Base-by-base conservation (phyloP, 768 basidiomycete species). In the Amanita fuliginea region DNA sequence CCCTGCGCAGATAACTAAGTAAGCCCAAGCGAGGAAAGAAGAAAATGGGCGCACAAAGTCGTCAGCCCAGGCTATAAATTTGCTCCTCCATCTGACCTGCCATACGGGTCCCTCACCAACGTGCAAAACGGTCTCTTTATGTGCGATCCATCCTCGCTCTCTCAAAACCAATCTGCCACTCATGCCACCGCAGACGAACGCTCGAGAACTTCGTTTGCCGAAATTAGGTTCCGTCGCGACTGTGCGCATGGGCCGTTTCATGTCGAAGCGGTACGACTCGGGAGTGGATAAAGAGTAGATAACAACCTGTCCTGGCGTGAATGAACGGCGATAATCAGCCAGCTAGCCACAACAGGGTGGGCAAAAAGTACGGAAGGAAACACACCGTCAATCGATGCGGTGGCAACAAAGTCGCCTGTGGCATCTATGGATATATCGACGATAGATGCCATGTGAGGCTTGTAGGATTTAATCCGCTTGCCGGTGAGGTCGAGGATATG, bases 141-240 rank as follows among this genome's bases (percentile, higher is more conserved):
- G 88, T 0, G 95, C 93, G 1, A 97, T 67, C 94, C 96, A 97
- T 5, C 93, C 89, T 61, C 96, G 97, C 70, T 97, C 95, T 54
- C 87, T 80, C 56, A 96, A 58, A n/a, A 88, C 71, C 22, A 99
- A 68, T 18, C 74, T 80, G 3, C 96, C 95, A 0, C 89, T 85
- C 75, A 95, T 75, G 7, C 96, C 96, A 18, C 95, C 96, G 49
- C 86, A 90, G 9, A 96, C 86, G 56, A 96, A 84, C 0, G 86
- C 77, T 18, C 90, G 75, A 6, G 86, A 78, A 33, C 75, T 73
- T 44, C 77, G 78, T 64, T 86, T 87, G 3, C 85, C 79, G 54
- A 95, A 99, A 52, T 82, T 76, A 5, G 96, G 96, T 59, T 97
- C 95, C 49, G 98, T 75, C 2, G 93, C 80, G 40, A 98, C 75